A percentile compares a stretch with the other conserved stretches of the same genome.
These are phyloP conservation scores for grape (Vitis vinifera) DNA, from an alignment of 164 flowering plant genomes.

Conservation along the genomic window DNA sequence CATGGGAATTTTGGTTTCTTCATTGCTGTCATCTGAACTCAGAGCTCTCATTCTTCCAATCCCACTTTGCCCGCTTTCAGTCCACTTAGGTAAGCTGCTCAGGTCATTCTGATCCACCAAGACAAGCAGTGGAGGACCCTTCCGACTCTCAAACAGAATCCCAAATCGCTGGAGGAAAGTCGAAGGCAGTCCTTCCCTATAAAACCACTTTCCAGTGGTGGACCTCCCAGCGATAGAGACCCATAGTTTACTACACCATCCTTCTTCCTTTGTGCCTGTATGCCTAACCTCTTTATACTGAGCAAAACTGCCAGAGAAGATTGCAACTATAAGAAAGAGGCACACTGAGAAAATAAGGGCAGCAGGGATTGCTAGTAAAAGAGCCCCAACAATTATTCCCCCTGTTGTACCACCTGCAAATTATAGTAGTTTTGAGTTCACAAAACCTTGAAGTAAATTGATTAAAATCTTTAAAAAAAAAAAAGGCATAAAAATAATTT, in stretches of 20 bases:
- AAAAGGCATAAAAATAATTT: neutral
- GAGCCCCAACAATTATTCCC: conserved; percentile 48
- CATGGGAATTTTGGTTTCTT: conserved; percentile 26
- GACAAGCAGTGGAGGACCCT: conserved; percentile 47
- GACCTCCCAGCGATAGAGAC: conserved; percentile 30
- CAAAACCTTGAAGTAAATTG: neutral
- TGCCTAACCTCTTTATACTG: conserved; percentile 49
- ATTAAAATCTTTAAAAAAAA: neutral
- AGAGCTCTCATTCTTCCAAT: conserved; percentile 53
- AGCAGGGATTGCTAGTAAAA: conserved; percentile 50
- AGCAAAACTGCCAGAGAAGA: conserved; percentile 38
- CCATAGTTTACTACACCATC: conserved; percentile 39
- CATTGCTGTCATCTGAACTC: conserved; percentile 36
- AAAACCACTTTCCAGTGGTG: conserved; percentile 56
- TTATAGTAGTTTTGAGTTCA: neutral
- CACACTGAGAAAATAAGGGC: conserved; percentile 46
- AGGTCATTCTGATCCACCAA: conserved; percentile 34
- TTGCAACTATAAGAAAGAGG: conserved; percentile 40
- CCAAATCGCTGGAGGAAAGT: conserved; percentile 48
- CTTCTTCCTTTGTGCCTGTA: neutral
- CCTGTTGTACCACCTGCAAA: conserved; percentile 47
- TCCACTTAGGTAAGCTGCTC: conserved; percentile 33
- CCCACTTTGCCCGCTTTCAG: conserved; percentile 40
- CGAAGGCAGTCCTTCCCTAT: conserved; percentile 40
- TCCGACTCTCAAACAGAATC: conserved; percentile 49